Percentiles rank a stretch among this genome's conserved stretches.
These are phyloP conservation scores for Citropsis articulata DNA, from an alignment of 345 rosid species.

Conservation along the genomic window DNA sequence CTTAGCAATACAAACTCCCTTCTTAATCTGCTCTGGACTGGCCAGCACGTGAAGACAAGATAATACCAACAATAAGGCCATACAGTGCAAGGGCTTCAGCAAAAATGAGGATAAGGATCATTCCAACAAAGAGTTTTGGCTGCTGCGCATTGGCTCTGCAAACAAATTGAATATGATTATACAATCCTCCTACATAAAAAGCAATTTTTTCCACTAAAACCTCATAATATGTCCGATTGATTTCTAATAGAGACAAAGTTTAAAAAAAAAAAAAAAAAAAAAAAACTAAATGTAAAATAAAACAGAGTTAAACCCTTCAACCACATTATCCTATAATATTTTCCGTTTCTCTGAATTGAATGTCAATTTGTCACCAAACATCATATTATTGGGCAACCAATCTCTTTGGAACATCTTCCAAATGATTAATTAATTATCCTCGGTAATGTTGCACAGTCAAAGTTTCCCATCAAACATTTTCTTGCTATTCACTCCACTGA, in stretches of 20 bases:
- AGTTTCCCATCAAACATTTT: neutral
- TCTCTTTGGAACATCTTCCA: neutral
- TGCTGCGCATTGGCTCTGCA: conserved; percentile 90
- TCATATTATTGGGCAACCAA: neutral
- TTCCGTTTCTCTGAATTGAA: neutral
- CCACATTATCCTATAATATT: neutral
- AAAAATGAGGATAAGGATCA: conserved; percentile 90
- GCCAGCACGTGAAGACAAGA: conserved; percentile 92
- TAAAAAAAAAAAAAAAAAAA: too few relatives aligned
- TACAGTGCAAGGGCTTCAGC: conserved; percentile 89
- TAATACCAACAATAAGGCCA: conserved; percentile 88
- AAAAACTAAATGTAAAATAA: neutral
- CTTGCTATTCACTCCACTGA: neutral
- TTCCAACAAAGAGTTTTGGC: conserved; percentile 88
- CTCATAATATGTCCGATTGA: neutral
- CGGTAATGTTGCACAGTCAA: neutral
- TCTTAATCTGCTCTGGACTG: conserved; percentile 86
- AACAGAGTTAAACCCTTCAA: neutral
- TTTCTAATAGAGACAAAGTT: neutral
- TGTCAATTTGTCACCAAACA: neutral
- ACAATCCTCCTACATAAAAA: neutral
- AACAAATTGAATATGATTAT: neutral
- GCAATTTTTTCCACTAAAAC: too few relatives aligned
- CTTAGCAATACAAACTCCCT: neutral
- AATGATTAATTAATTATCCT: neutral